A percentile compares a stretch with the other conserved stretches of the same genome.
Conservation (phyloP, 352 stramenopile genomes). For the Phytopythium montanum region DNA sequence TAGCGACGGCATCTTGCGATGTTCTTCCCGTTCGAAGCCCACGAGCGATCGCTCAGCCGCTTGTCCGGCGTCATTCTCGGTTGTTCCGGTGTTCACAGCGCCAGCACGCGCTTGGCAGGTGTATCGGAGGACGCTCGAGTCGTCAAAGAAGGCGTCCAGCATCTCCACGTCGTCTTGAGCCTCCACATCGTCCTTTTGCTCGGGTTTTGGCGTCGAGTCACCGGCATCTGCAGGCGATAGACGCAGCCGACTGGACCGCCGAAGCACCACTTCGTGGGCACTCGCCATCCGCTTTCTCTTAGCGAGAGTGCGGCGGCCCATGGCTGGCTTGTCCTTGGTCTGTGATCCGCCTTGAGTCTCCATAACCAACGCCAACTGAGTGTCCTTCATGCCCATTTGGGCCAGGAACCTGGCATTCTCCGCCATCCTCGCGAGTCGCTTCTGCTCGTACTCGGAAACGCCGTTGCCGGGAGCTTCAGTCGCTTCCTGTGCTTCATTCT, state of each 20-base stretch:
- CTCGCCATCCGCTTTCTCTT: conserved; percentile 9
- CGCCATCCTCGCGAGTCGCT: conserved; percentile 32
- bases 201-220: not conserved
- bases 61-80: not conserved
- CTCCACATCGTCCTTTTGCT: conserved; percentile 7
- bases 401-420: conserved; percentile 42
- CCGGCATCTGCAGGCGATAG: conserved; percentile 7
- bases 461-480: not conserved
- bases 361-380: conserved; percentile 17
- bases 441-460: conserved; percentile 46
- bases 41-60: conserved; percentile 8
- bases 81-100: not conserved
- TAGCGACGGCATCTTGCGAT: conserved; percentile 11
- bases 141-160: conserved; percentile 21
- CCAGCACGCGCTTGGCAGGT: conserved; percentile 12
- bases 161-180: conserved; percentile 6
- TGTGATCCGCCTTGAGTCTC: conserved; percentile 3
- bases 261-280: conserved; percentile 8
- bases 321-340: not conserved
- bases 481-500: not conserved
- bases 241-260: conserved; percentile 33
- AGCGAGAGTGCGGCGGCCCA: conserved; percentile 4
- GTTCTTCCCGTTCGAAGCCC: conserved; percentile 19
- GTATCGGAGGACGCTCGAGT: conserved; percentile 32
- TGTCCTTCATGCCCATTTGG: conserved; percentile 31